Base-by-base conservation (phyloP, 2,329 filamentous ascomycete species). In the Fusarium sp. region DNA sequence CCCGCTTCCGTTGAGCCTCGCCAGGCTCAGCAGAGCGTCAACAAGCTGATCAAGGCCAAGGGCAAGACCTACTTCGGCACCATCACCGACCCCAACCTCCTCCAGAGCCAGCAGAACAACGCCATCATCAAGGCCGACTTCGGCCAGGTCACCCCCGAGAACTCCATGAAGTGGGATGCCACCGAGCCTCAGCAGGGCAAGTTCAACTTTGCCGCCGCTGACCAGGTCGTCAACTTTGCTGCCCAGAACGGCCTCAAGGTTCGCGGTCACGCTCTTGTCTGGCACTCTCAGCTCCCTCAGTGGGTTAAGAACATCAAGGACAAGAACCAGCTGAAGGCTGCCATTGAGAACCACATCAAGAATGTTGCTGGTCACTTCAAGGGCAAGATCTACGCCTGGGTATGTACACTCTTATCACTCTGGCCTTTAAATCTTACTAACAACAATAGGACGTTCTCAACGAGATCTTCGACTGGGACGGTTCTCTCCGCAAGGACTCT, bases 101-200 rank as follows among this genome's bases (percentile, higher is more conserved):
- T 92, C 6, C 80, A 77, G 27, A 76, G 80, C 12, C 27, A 40
- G 18, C 52, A 63, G 29, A 68, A 88, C 43, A 61, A 85, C n/a
- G 82, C 83, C 60, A 8, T 74, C 38, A 83, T 90, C 74, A 87
- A 92, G 78, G 84, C 85, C 66, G 81, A 90, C 20, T 92, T 91
- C 68, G 89, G 89, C 24, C 86, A 88, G 76, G 82, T 92, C 25
- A 91, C 90, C 0, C 86, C 88, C 6, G 90, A 92, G 83, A 92
- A 92, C 83, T 88, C 84, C 75, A 90, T 91, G 86, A 92, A 92
- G 80, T 92, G 89, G 89, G 88, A 91, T 68, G 81, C 85, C 24
- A 66, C 44, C 3, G 43, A 66, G 55, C 63, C 29, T 58, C 24
- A 57, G 42, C 16, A 80, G 83, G 85, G 84, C 64, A 75, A 72